Evolutionary conservation across 1,284 basidiomycete genomes (phyloP), one percentile per base, ranked within the genome.

Genomic region (Takashimella koratensis): DNA sequence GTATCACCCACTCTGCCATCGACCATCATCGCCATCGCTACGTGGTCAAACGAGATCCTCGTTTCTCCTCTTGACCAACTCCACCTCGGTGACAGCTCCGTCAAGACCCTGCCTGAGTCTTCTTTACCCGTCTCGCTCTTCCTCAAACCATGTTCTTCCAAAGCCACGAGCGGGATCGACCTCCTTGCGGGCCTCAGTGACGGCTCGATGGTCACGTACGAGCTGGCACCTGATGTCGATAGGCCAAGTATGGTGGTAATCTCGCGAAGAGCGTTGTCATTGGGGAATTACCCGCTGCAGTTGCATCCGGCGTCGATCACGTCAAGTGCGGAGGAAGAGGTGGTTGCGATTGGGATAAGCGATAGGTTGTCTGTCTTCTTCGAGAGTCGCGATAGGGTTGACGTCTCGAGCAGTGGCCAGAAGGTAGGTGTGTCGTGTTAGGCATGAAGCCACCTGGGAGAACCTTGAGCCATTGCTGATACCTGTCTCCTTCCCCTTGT

Each of bases 171-270:
- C 43, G 55, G 51, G 2, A 78, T 83, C 0, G 82, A 86, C 58
- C 78, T 97, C 4, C 77, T 97, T 20, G 83, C 85, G 8, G 93
- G 92, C 1, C 77, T 94, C 4, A 83, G 82, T 4, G 84, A 96
- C 70, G 94, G 94, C 1, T 83, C 83, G 3, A 79, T 95, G n/a
- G 80, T 84, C 3, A 79, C 82, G 4, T 86, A 84, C 60, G 59
- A 64, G 13, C 52, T 80, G n/a, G 70, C 73, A 22, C 54, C 55
- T n/a, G 51, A 47, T 1, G 54, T 43, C 11, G 47, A 57, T 8
- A 49, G 49, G 10, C 57, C 41, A 2, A 48, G 49, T 3, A 16
- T 63, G 19, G 42, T 59, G 59, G 74, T 12, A 79, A 76, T 58
- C 44, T 67, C 62, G 25, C 74, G 80, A 76, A 60, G 79, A 77